These are phyloP conservation scores for Saccharomycopsis schoenii DNA, from an alignment of 805 yeast species.

Conservation along the genomic window DNA sequence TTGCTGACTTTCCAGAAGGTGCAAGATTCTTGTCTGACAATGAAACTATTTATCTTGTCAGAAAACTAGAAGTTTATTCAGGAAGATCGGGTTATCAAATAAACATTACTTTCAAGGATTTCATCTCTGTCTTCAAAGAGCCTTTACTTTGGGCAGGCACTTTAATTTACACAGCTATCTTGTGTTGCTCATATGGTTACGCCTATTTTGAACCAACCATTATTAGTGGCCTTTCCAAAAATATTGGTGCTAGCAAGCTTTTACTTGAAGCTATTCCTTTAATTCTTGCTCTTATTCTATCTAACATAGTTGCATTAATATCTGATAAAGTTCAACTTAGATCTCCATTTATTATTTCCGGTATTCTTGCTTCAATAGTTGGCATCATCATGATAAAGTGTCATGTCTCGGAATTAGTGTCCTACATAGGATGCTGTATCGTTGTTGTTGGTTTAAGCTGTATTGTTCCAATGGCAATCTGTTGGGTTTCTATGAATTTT, in stretches of 20 bases:
- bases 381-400: conserved; percentile 9
- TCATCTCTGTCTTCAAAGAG: conserved; percentile 9
- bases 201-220: conserved; percentile 16
- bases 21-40: conserved; percentile 17
- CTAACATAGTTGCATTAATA: conserved; percentile 10
- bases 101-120: conserved; percentile 5
- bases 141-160: conserved; percentile 17
- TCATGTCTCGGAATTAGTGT: background rate
- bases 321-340: conserved; percentile 6
- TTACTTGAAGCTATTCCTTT: conserved; percentile 15
- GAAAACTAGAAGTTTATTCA: conserved; percentile 13
- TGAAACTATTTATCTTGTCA: conserved; percentile 14
- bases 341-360: conserved; percentile 10
- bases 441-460: conserved; percentile 12
- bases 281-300: conserved; percentile 7
- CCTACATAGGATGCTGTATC: conserved; percentile 9
- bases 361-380: conserved; percentile 2
- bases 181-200: conserved; percentile 13
- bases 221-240: background rate
- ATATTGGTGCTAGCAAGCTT: background rate
- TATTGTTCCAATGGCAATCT: conserved; percentile 13
- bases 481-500: conserved; percentile 16
- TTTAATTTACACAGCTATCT: conserved; percentile 9
- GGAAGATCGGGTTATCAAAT: conserved; percentile 17
- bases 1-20: conserved; percentile 32